Evolutionary conservation across 495 filamentous ascomycete species (phyloP), one percentile per base, ranked within the genome.

Genomic region (Penicillium coprophilum): DNA sequence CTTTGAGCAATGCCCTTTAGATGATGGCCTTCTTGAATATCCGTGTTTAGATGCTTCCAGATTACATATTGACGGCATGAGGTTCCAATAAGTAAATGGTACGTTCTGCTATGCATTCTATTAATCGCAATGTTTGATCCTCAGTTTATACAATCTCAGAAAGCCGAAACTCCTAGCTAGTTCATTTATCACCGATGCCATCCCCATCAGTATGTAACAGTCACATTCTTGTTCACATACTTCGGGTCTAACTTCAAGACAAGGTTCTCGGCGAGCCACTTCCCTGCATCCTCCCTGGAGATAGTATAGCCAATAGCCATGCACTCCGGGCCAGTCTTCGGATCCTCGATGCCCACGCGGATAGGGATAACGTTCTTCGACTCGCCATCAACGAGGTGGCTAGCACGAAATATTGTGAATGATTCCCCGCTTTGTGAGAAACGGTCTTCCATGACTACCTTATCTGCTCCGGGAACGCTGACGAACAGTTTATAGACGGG

Each of bases 401-500:
- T 75, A 8, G 75, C 72, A 11, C 84, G 69, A 13, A 87, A 64
- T 32, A 86, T 65, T 13, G 79, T 66, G 28, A 74, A 61, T 8
- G 54, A 53, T 48, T 54, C 63, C 30, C 56, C 66, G 46, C 69
- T 70, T 32, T 73, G 64, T 6, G 68, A 59, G 6, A 79, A 60
- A 0, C 71, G 50, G 6, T 71, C 61, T 60, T 88, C 85, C 84
- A 87, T 86, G 4, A 69, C 67, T 57, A 60, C 53, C 77, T 89
- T 89, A 61, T 89, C 86, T 10, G 56, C 71, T 55, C 83, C 82
- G 38, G 84, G 77, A 9, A 70, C 71, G 47, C 66, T 65, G 34
- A 87, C 68, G 36, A 82, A 1, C 59, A 74, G 62, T 36, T 74
- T 60, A 65, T 85, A 87, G 30, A 87, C 32, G 15, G 80, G 79